Evolutionary conservation across 2,329 filamentous ascomycete species (phyloP), one percentile per base, ranked within the genome.

Genomic region (Pseudocercospora ulei): DNA sequence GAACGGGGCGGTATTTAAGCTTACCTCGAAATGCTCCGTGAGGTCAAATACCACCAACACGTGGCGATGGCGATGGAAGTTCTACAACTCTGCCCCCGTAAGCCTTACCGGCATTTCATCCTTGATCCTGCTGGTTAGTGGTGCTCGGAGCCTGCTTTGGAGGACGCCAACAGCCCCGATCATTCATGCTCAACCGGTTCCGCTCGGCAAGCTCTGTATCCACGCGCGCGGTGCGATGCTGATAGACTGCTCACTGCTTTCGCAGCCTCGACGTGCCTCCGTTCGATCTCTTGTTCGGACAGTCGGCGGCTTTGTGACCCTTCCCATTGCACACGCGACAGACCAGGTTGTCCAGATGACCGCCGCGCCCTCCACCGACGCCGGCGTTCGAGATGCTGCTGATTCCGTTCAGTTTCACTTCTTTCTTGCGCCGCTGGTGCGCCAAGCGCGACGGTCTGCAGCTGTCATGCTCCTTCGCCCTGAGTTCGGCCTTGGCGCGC

Each of bases 251-350:
- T 30, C 39, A 46, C 14, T 35, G 35, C 13, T 37, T 25, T 23
- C 43, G 19, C 40, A 43, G 22, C 28, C 39, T 46, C 9, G 43
- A 46, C 12, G 33, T n/a, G 18, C 29, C 40, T 16, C 43, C 37
- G n/a, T 29, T 29, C 9, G 18, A 29, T 7, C 36, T 31, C 22
- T 39, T 39, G 28, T 52, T 63, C 1, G 74, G 68, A 54, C 78
- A 81, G n/a, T 76, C 68, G 28, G 58, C 62, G 35, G 67, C 67
- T 46, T 69, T 71, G 57, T 83, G 80, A 1, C 78, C 78, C 19
- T 65, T 63, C 48, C 73, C 67, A 8, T 75, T 72, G 56, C 80
- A 83, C 11, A 64, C 68, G 58, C 71, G 74, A 56, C 80, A 83
- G 27, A 64, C 65, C 31, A 71, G 60, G 28, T 50, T 44, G 47